Evolutionary conservation across 768 basidiomycete species (phyloP).

Genomic region (Calvatia gigantea): DNA sequence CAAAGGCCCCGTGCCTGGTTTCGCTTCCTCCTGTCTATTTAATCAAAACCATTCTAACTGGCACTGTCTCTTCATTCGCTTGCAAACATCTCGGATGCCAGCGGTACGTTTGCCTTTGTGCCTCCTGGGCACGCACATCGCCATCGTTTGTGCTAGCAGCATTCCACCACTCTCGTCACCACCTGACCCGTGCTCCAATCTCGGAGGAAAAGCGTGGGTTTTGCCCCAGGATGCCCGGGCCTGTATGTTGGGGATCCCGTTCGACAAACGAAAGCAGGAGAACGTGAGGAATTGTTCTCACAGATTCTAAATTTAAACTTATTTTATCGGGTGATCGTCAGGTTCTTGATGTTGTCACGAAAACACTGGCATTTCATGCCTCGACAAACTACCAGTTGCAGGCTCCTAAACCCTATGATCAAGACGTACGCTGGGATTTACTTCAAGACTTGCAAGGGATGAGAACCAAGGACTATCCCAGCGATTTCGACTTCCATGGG

Average conservation of each 20-base stretch:
- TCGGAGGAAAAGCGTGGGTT: slow-evolving; percentile 55
- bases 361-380: slow-evolving; percentile 57
- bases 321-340: slow-evolving; percentile 19
- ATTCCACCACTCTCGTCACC: too few species aligned
- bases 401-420: slow-evolving; percentile 49
- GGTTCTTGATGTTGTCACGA: slow-evolving; percentile 56
- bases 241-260: slow-evolving; percentile 47
- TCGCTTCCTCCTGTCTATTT: too few species aligned
- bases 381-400: slow-evolving; percentile 58
- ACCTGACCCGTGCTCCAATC: slow-evolving; percentile 33
- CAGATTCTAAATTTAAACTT: background rate
- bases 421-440: slow-evolving; percentile 57
- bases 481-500: slow-evolving; percentile 54
- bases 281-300: slow-evolving; percentile 40
- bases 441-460: slow-evolving; percentile 47
- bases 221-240: slow-evolving; percentile 47
- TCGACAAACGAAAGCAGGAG: slow-evolving; percentile 42
- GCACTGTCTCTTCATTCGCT: too few species aligned
- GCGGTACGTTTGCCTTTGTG: background rate
- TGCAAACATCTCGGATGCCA: background rate
- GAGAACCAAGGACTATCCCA: slow-evolving; percentile 35
- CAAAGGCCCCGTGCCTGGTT: too few species aligned
- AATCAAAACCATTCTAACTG: too few species aligned
- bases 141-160: background rate
- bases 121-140: background rate